Conservation (phyloP, 2,329 filamentous ascomycete species). For the Scytalidium lignicola region DNA sequence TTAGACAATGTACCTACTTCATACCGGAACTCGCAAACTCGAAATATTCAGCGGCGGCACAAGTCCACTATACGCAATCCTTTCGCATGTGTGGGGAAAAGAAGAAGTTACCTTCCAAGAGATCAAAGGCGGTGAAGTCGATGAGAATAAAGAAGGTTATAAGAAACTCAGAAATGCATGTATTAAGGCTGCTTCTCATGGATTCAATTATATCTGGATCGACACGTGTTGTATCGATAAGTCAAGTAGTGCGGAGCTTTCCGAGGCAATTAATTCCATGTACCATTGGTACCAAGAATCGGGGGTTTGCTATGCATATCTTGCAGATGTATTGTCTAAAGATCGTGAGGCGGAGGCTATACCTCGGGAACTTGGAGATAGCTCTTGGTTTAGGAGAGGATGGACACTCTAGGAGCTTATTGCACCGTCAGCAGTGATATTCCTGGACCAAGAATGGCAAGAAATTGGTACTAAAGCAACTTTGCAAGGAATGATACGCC, state of each 20-base stretch:
- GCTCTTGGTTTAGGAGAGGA: conserved; percentile 10
- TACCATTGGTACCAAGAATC: conserved; percentile 12
- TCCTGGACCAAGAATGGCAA: conserved; percentile 19
- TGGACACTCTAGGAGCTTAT: conserved; percentile 14
- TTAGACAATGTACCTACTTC: not conserved
- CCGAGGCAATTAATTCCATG: conserved; percentile 2
- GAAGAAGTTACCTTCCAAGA: conserved; percentile 26
- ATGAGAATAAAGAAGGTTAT: conserved; percentile 4
- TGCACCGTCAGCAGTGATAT: conserved; percentile 14
- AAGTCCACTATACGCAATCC: conserved; percentile 25
- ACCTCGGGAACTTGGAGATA: not conserved
- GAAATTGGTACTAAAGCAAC: conserved; percentile 16
- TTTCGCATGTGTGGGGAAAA: conserved; percentile 27
- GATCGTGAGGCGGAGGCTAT: not conserved
- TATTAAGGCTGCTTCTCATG: not conserved
- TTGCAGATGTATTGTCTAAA: conserved; percentile 5
- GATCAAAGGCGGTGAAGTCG: conserved; percentile 18
- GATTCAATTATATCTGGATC: conserved; percentile 5
- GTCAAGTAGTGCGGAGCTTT: conserved; percentile 9
- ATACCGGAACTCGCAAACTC: conserved; percentile 1
- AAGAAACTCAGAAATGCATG: conserved; percentile 6
- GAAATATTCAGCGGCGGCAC: conserved; percentile 4
- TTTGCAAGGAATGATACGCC: not conserved
- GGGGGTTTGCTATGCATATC: conserved; percentile 10
- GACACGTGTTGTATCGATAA: conserved; percentile 16